A percentile compares a stretch with the other conserved stretches of the same genome.
phyloP scores from a whole-genome alignment of 2,329 filamentous ascomycete species.

The Fusarium oligoseptatum region DNA sequence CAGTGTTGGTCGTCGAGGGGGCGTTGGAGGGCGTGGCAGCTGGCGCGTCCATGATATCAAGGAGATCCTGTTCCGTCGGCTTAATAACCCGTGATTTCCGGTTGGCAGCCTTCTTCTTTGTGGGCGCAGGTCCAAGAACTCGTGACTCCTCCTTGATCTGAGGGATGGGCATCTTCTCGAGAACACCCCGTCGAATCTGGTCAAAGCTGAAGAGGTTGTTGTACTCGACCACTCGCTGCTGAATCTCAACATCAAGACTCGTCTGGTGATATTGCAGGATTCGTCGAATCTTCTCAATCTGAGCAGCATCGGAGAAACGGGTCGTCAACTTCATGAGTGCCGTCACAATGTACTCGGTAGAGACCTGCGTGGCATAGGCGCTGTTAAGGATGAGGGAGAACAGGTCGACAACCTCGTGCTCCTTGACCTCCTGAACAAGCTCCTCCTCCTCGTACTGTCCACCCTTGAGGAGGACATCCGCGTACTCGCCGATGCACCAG shows the following conservation, averaged over 20 bases:
- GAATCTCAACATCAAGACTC: conserved; percentile 93
- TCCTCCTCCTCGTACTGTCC: conserved; percentile 96
- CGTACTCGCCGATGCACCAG: conserved; percentile 98
- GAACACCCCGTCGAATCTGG: conserved; percentile 85
- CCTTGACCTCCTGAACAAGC: conserved; percentile 82
- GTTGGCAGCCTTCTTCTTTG: conserved; percentile 77
- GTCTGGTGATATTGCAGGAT: conserved; percentile 83
- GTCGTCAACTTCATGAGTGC: conserved; percentile 96
- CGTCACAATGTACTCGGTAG: conserved; percentile 96
- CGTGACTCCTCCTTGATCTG: conserved; percentile 97
- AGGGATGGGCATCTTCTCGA: conserved; percentile 97
- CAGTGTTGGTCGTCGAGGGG: conserved; percentile 78
- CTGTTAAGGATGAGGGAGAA: conserved; percentile 93
- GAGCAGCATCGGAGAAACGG: conserved; percentile 83
- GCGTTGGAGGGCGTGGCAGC: conserved; percentile 64
- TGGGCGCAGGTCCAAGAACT: conserved; percentile 84
- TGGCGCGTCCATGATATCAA: conserved; percentile 91
- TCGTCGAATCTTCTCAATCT: conserved; percentile 86
- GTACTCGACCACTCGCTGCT: conserved; percentile 96
- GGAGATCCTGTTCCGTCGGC: conserved; percentile 89
- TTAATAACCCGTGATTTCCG: conserved; percentile 83
- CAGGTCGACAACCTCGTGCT: conserved; percentile 92
- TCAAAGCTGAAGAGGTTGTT: conserved; percentile 94
- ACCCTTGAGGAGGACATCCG: conserved; percentile 87
- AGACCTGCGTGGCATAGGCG: conserved; percentile 90